Base-by-base conservation (phyloP, 1,284 basidiomycete genomes). In the Paramarasmius palmivorus region DNA sequence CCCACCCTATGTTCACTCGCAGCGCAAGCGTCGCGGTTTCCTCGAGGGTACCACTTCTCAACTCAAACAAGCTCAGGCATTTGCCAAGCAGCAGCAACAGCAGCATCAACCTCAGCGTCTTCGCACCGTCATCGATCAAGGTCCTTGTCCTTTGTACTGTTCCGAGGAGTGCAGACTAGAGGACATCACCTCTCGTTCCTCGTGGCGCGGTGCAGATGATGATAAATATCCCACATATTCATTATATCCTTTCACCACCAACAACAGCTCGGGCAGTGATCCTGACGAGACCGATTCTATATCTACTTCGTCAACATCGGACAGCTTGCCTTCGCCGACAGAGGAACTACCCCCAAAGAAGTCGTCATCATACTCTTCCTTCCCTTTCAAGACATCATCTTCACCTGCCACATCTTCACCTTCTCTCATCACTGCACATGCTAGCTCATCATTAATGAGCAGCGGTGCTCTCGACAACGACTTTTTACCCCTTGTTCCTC, bases 91-190 rank as follows among this genome's bases (percentile, higher is more conserved):
- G 26, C 38, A 2, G 23, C n/a, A 8, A 17, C n/a, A n/a, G n/a
- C 34, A 42, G 65, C 50, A 62, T 71, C 36, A 37, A 69, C 19
- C 56, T 64, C 3, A 69, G 73, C 12, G 58, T 76, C 74, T 77
- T 42, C 79, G 82, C 39, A 83, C 82, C 3, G 74, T 90, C 68
- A 90, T 91, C 71, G 88, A 90, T 71, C 86, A 86, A 65, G 75
- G 77, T 1, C 88, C 85, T 10, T 81, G 81, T 2, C 87, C 88
- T 20, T 78, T 91, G 57, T 92, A 91, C 71, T 92, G 88, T 71
- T 90, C 88, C 2, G 86, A 89, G 58, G 79, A 84, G 63, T 92
- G 88, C 67, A 76, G 80, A 64, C 82, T 59, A 29, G n/a, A 32
- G n/a, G n/a, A n/a, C n/a, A 71, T 74, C 62, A 70, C 29, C 29